Evolutionary conservation across 192 early-diverging fungal species (phyloP), one percentile per base, ranked within the genome.

Genomic region (Linnemannia schmuckeri): DNA sequence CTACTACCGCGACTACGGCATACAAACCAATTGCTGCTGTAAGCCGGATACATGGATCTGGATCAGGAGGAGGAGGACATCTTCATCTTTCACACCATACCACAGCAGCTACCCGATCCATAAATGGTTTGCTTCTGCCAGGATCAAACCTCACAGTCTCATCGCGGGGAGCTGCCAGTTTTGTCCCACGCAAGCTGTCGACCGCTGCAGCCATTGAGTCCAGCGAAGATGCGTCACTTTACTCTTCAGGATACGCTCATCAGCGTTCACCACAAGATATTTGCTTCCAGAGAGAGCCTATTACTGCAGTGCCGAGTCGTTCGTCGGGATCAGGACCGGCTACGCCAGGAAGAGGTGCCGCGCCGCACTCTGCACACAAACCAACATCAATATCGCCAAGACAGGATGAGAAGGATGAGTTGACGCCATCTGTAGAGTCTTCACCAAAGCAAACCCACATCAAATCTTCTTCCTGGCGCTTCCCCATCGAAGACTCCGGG

Each of bases 381-480:
- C 2, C 47, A 70, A 17, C 49, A 35, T 0, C 68, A 47, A 4
- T 35, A 61, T 33, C 22, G 18, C 40, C 68, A 37, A 46, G 15
- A 4, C 13, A 33, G 27, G 10, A 33, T 30, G 27, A 35, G 30
- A 30, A 66, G 12, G 61, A 66, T 12, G 61, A 3, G 4, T 17
- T 30, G 24, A 42, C 40, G 13, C 6, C 55, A 6, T 37, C 54
- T 20, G 24, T n/a, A 1, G 57, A 72, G 3, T n/a, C 41, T 15
- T 44, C 71, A 57, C 33, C 52, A 49, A 37, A 18, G 42, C 42
- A 35, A 27, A 55, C 54, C 72, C 44, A 70, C 44, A 38, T 18
- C 55, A 66, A 73, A 24, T 33, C 37, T 18, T 73, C 76, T 20
- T 63, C 75, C 7, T 83, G 82, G 82, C 40, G 57, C 5, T 78